Conservation (phyloP, 768 basidiomycete species). For the Tulasnella sp. region DNA sequence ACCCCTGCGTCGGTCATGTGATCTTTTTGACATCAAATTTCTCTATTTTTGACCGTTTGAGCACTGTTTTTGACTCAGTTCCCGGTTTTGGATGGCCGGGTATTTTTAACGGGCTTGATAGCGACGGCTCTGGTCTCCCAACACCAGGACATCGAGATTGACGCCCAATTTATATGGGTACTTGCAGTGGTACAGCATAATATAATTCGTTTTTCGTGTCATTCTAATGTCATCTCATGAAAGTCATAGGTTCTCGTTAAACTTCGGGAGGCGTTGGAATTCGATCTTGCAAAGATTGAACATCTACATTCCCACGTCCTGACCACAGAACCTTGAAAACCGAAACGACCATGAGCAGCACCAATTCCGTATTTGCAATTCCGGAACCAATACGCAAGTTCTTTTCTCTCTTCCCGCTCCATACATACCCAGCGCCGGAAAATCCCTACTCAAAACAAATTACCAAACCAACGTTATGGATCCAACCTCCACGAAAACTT, state of each 20-base stretch:
- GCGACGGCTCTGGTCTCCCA: too few species aligned
- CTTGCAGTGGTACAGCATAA: too few species aligned
- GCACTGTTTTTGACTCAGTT: too few species aligned
- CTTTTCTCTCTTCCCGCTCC: constrained; percentile 59
- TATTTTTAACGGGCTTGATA: too few species aligned
- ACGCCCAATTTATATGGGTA: too few species aligned
- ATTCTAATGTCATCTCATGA: too few species aligned
- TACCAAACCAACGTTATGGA: constrained; percentile 55
- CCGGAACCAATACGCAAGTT: constrained; percentile 48
- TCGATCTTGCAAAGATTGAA: too few species aligned
- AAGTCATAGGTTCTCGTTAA: too few species aligned
- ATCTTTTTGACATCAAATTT: not conserved
- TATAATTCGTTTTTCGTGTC: too few species aligned
- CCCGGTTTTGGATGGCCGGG: too few species aligned
- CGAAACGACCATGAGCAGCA: constrained; percentile 11
- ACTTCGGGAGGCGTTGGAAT: too few species aligned
- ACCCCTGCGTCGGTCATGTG: constrained; percentile 3
- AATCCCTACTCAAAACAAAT: constrained; percentile 34
- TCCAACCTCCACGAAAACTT: constrained; percentile 29
- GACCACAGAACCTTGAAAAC: not conserved
- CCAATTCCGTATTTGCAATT: constrained; percentile 34
- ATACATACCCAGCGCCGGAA: constrained; percentile 41
- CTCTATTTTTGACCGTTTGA: not conserved
- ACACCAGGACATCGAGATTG: too few species aligned
- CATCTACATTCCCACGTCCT: constrained; percentile 3